A percentile compares a stretch with the other conserved stretches of the same genome.
Evolutionary conservation across 768 basidiomycete species (phyloP).

Genomic region (Clavaria fumosa): DNA sequence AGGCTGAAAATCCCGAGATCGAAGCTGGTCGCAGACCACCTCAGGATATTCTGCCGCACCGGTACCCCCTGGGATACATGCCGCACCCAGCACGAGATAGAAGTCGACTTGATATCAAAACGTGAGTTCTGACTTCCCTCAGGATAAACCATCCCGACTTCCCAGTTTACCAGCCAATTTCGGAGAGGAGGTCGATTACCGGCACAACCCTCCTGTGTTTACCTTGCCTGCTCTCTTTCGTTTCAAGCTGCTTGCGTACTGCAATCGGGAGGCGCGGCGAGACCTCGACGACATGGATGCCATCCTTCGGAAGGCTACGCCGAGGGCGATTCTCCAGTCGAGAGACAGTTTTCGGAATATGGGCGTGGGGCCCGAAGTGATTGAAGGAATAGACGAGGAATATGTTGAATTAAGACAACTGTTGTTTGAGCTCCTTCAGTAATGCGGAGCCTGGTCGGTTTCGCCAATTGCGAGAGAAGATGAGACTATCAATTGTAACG

Average conservation of each 20-base stretch:
- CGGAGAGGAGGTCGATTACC: neutral
- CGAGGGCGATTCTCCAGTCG: neutral
- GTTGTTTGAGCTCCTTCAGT: neutral
- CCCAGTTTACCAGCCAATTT: neutral
- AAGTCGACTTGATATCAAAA: neutral
- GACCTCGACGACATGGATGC: constrained; percentile 2
- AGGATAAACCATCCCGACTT: neutral
- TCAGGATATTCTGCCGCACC: constrained; percentile 2
- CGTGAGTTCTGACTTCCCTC: neutral
- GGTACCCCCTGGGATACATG: constrained; percentile 1
- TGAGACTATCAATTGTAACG: no score
- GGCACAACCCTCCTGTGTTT: neutral
- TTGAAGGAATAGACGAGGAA: constrained; percentile 2
- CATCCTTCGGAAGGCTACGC: neutral
- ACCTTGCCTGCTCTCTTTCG: neutral
- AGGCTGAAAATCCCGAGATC: constrained; percentile 3
- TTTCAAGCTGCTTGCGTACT: neutral
- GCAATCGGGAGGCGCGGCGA: constrained; percentile 1
- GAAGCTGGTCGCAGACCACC: constrained; percentile 1
- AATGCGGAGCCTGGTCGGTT: neutral
- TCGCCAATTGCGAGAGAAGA: no score
- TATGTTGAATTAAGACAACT: constrained; percentile 1
- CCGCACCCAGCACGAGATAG: neutral
- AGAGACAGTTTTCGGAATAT: neutral
- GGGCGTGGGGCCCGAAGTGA: neutral